phyloP scores from a whole-genome alignment of 768 basidiomycete genomes.

The Pleurotus platypus region DNA sequence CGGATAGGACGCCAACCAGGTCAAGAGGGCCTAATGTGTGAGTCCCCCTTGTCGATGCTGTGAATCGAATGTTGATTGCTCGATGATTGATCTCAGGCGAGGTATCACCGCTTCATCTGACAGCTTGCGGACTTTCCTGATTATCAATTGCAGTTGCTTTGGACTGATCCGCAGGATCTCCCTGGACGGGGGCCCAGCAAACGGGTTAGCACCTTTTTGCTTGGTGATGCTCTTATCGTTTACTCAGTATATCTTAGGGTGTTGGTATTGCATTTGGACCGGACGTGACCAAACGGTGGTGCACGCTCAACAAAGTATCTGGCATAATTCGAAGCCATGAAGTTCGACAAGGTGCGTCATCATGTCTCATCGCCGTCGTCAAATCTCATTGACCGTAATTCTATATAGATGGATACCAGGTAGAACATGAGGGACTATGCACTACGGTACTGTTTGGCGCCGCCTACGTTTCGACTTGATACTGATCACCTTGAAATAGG shows the following conservation, averaged over 20 bases:
- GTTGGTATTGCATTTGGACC: constrained; percentile 97
- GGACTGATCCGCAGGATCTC: constrained; percentile 92
- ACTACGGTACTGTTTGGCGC: constrained; percentile 60
- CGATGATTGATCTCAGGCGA: constrained; percentile 42
- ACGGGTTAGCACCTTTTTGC: constrained; percentile 52
- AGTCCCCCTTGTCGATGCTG: constrained; percentile 26
- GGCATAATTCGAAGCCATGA: constrained; percentile 95
- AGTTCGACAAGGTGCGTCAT: constrained; percentile 76
- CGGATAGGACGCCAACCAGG: constrained; percentile 90
- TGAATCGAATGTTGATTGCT: background rate
- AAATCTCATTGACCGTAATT: no score
- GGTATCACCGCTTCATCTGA: constrained; percentile 34
- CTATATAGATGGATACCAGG: constrained; percentile 77
- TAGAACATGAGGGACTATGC: constrained; percentile 93
- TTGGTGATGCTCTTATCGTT: background rate
- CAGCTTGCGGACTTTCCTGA: background rate
- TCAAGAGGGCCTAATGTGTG: constrained; percentile 93
- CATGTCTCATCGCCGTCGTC: background rate
- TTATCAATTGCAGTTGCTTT: constrained; percentile 58
- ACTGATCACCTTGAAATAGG: constrained; percentile 35
- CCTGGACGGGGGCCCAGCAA: constrained; percentile 95
- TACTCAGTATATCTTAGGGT: constrained; percentile 48
- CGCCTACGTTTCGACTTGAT: constrained; percentile 13
- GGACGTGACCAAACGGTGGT: constrained; percentile 89
- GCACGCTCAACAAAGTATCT: constrained; percentile 78